Base-by-base conservation (phyloP, 441 rosid genomes). In the Brassica hybrid region DNA sequence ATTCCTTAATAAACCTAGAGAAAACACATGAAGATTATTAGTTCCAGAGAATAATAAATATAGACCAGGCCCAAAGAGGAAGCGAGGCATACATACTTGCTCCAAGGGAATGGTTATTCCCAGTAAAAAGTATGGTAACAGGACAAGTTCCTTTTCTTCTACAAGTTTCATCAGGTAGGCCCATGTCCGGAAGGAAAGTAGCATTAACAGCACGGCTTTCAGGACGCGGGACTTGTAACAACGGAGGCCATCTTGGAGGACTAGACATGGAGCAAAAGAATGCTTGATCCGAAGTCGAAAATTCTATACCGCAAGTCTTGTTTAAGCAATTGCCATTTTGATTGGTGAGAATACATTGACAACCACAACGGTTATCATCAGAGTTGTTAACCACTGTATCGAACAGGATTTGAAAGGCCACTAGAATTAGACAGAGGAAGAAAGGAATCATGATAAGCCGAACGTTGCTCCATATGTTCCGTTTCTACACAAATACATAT, bases 201-300 rank as follows among this genome's bases (percentile, higher is more conserved):
- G 84, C 67, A 72, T 72, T 76, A 67, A 88, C 97, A 3, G 88
- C 91, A 16, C 98, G 97, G 61, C 80, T 87, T 27, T 88, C 74
- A 41, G 91, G 88, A 50, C 63, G 85, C 7, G 99, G 99, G 48
- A 91, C 73, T 72, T 90, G 97, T 65, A 94, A 80, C 73, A 96
- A 30, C 1, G 97, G 92, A 74, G 99, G 94, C 98, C 97, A 92
- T 43, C 58, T 73, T 0, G 85, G 87, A 54, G 99, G 97, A 11
- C 19, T 78, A 18, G 79, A 79, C 45, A 90, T 80, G 11, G 93
- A 50, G 81, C 99, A 93, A 76, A 72, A 76, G 62, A 9, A 30
- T 3, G 64, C 93, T 85, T 93, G 96, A 70, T 71, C 84, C 2
- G 63, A 0, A 60, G 61, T 2, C 0, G 99, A 95, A 79, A 80